A percentile compares a stretch with the other conserved stretches of the same genome.
Conservation (phyloP, 176 grass and related monocot genomes). For the Triticum timopheevii region DNA sequence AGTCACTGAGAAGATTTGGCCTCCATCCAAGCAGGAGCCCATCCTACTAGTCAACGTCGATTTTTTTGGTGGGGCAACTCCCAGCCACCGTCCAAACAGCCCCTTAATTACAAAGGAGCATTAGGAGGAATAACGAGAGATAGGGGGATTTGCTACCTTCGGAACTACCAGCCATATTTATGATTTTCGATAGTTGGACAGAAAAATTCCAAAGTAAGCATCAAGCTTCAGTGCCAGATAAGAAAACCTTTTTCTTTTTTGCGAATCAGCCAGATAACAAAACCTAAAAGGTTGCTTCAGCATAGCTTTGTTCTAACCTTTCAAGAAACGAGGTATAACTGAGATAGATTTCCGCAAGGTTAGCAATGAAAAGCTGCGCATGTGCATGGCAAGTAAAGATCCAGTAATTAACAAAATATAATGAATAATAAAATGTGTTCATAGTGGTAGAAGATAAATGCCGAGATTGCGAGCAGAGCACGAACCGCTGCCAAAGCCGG, state of each 20-base stretch:
- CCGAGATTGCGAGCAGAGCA: neutral
- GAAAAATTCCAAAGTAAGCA: neutral
- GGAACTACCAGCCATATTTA: neutral
- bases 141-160: neutral
- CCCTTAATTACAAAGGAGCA: neutral
- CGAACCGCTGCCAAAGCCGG: conserved; percentile 55
- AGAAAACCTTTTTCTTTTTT: neutral
- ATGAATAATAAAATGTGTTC: neutral
- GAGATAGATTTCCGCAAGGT: neutral
- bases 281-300: neutral
- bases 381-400: neutral
- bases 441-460: neutral
- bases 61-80: neutral
- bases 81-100: neutral
- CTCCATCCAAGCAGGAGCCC: neutral
- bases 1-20: neutral
- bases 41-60: neutral
- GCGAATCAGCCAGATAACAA: neutral
- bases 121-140: neutral
- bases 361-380: neutral
- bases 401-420: neutral
- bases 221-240: neutral
- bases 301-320: neutral
- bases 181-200: neutral
- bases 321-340: neutral